Percentiles rank a stretch among this genome's conserved stretches.
Evolutionary conservation across 2,329 filamentous ascomycete genomes (phyloP).

Genomic region (Phialophora expanda): DNA sequence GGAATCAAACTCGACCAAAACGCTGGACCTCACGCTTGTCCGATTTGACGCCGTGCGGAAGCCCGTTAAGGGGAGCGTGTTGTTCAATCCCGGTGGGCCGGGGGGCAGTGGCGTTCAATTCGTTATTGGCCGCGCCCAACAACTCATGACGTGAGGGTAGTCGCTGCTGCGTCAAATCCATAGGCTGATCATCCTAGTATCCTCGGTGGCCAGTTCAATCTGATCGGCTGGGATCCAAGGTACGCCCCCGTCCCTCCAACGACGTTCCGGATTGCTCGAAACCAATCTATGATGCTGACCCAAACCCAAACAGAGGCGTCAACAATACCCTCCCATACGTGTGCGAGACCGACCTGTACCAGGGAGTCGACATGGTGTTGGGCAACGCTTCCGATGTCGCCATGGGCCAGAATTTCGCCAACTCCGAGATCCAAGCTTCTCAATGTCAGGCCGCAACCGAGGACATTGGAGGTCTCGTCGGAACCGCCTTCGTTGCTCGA

Average conservation of each 20-base stretch:
- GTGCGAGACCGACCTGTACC: not conserved
- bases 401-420: not conserved
- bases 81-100: slow-evolving; percentile 46
- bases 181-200: not conserved
- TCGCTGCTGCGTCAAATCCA: not conserved
- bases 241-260: not conserved
- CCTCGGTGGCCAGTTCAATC: slow-evolving; percentile 1
- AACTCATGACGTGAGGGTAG: not conserved
- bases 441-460: not conserved
- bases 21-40: slow-evolving; percentile 41
- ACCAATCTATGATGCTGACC: not conserved
- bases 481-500: slow-evolving; percentile 53
- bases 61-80: slow-evolving; percentile 43
- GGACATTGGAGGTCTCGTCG: slow-evolving; percentile 33
- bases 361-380: not conserved
- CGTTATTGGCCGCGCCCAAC: not conserved
- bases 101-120: slow-evolving; percentile 29
- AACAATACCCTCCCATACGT: not conserved
- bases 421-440: not conserved
- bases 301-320: not conserved
- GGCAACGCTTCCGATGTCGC: slow-evolving; percentile 2
- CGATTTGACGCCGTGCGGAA: slow-evolving; percentile 41
- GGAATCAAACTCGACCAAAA: slow-evolving; percentile 17
- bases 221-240: slow-evolving; percentile 5
- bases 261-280: not conserved